phyloP scores from a whole-genome alignment of 1,139 yeast species.

The Blastobotrys serpentis region DNA sequence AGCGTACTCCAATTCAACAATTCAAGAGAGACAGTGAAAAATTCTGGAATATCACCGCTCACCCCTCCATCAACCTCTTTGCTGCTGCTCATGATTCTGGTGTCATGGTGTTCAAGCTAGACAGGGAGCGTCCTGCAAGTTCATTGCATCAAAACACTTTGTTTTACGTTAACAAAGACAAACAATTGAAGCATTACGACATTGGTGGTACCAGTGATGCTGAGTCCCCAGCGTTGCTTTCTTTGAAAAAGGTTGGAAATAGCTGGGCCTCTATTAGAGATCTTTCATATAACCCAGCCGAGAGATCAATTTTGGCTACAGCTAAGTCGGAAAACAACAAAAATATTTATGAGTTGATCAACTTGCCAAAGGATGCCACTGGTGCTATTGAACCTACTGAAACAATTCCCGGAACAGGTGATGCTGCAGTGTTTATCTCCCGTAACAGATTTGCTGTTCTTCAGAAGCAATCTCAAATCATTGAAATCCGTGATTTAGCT shows the following conservation, averaged over 20 bases:
- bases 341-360: constrained; percentile 67
- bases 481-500: constrained; percentile 80
- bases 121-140: constrained; percentile 94
- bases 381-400: constrained; percentile 91
- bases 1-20: constrained; percentile 89
- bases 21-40: constrained; percentile 93
- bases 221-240: constrained; percentile 63
- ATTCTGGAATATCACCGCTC: constrained; percentile 90
- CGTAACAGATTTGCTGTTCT: constrained; percentile 91
- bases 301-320: constrained; percentile 79
- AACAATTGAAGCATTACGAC: constrained; percentile 80
- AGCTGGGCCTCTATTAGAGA: constrained; percentile 85
- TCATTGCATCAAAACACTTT: constrained; percentile 67
- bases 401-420: constrained; percentile 76
- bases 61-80: constrained; percentile 85
- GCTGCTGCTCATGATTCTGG: constrained; percentile 98
- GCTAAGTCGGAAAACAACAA: constrained; percentile 61
- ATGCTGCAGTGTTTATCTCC: constrained; percentile 85
- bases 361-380: constrained; percentile 81
- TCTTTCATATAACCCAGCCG: constrained; percentile 88
- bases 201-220: constrained; percentile 54
- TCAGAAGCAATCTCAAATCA: constrained; percentile 57
- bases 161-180: constrained; percentile 76
- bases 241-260: constrained; percentile 80
- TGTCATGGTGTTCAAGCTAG: constrained; percentile 96